These are phyloP conservation scores for Penicillium lividum DNA, from an alignment of 495 filamentous ascomycete genomes.

Conservation along the genomic window DNA sequence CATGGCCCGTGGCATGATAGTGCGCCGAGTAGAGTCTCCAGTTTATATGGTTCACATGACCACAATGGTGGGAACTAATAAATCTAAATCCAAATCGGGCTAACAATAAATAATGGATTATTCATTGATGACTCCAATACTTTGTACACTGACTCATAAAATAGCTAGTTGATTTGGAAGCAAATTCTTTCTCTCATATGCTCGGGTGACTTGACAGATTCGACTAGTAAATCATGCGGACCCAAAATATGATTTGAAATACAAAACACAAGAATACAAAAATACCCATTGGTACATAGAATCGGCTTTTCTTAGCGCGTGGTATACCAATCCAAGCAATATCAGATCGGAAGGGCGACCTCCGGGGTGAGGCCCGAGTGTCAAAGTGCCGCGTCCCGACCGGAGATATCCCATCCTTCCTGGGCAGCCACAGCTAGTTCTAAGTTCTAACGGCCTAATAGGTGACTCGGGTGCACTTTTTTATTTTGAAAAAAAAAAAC, in stretches of 20 bases:
- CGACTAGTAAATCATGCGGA: slow-evolving; percentile 1
- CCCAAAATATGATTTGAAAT: background rate
- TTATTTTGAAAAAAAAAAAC: background rate
- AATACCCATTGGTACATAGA: background rate
- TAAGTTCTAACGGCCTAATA: background rate
- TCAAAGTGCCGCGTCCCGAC: background rate
- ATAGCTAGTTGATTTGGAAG: background rate
- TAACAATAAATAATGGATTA: background rate
- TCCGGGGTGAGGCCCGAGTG: slow-evolving; percentile 8
- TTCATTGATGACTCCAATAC: background rate
- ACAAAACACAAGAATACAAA: too few relatives aligned
- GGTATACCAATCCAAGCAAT: background rate
- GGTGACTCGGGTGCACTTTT: background rate
- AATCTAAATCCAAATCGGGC: background rate
- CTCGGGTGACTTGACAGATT: background rate
- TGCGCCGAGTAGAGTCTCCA: background rate
- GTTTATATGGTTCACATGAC: background rate
- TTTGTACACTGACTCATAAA: background rate
- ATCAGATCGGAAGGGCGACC: slow-evolving; percentile 9
- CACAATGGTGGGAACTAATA: background rate
- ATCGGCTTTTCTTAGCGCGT: background rate
- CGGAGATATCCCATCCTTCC: slow-evolving; percentile 2
- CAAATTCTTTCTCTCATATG: slow-evolving; percentile 5
- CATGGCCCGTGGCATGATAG: slow-evolving; percentile 4
- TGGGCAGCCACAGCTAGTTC: background rate